Base-by-base conservation (phyloP, 2,329 filamentous ascomycete species). In the Monilinia fructicola region DNA sequence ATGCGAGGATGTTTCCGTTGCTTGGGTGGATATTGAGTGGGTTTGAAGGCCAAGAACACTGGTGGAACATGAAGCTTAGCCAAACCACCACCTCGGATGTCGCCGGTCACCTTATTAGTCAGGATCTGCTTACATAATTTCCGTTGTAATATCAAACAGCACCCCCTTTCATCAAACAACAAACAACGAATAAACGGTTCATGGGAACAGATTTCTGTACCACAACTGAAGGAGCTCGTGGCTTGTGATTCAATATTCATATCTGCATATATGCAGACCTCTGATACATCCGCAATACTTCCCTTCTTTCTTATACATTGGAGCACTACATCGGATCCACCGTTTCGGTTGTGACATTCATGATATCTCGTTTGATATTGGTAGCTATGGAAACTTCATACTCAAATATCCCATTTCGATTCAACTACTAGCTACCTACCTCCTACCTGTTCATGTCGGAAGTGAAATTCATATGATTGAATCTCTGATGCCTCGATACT, bases 11-110 rank as follows among this genome's bases (percentile, higher is more conserved):
- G 50, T 12, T 55, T 35, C 53, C 38, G 61, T 46, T 38, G 21
- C 26, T 35, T 64, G 46, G 21, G 52, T 56, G 61, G 26, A 55
- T n/a, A 54, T 54, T 54, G 23, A 46, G 40, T 46, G 59, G 70
- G 70, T 63, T 42, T 63, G 9, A 10, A 23, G 26, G 11, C 4
- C 31, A 38, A n/a, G n/a, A n/a, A n/a, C n/a, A n/a, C n/a, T n/a
- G n/a, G n/a, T n/a, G 48, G 50, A 44, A 5, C 23, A 31, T 40
- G 48, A 42, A 42, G 40, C 46, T 63, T 54, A 48, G 56, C 56
- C 56, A 60, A 60, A 48, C 58, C 1, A 26, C 44, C 38, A 60
- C 58, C 18, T 60, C 58, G 58, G 58, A 60, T 38, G 4, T 60
- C 58, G 58, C 56, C 56, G 50, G 56, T 35, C 18, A 18, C 0